phyloP scores from a whole-genome alignment of 768 basidiomycete genomes.

The Coprinellus micaceus region DNA sequence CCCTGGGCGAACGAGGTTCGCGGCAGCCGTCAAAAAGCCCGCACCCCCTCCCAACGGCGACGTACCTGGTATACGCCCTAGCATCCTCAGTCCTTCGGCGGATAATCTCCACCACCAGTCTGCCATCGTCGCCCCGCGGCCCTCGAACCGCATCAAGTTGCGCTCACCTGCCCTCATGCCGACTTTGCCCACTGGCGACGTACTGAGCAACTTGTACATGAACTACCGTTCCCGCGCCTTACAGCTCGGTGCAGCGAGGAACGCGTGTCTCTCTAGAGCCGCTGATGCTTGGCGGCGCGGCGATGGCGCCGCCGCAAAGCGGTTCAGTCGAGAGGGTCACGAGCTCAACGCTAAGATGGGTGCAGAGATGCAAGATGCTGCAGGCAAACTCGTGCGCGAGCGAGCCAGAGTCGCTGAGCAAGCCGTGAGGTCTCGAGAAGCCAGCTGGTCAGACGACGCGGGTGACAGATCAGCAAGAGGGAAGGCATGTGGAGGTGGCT shows the following conservation, averaged over 20 bases:
- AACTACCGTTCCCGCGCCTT: constrained; percentile 82
- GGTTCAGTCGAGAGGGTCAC: constrained; percentile 91
- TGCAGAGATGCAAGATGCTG: constrained; percentile 80
- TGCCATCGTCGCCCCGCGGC: constrained; percentile 71
- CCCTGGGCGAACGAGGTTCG: constrained; percentile 84
- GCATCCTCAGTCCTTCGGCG: constrained; percentile 55
- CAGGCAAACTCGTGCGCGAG: constrained; percentile 80
- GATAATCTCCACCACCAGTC: constrained; percentile 63
- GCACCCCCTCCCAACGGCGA: constrained; percentile 29
- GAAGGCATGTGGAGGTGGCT: constrained; percentile 69
- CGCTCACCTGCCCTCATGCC: constrained; percentile 82
- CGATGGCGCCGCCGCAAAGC: constrained; percentile 92
- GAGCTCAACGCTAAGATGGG: constrained; percentile 91
- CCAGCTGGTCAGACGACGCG: constrained; percentile 79
- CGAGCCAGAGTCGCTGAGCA: constrained; percentile 72
- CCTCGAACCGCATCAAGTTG: constrained; percentile 83
- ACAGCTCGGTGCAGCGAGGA: constrained; percentile 89
- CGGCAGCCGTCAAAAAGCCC: constrained; percentile 83
- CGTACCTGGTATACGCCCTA: constrained; percentile 43
- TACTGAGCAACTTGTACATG: constrained; percentile 82
- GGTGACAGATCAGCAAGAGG: constrained; percentile 75
- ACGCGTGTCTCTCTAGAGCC: constrained; percentile 90
- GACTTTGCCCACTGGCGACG: constrained; percentile 81
- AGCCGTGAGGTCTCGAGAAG: constrained; percentile 67
- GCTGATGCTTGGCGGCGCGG: constrained; percentile 96